Percentiles rank a stretch among this genome's conserved stretches.
Conservation (phyloP, 176 grass and related monocot genomes). For the Zoysia japonica region DNA sequence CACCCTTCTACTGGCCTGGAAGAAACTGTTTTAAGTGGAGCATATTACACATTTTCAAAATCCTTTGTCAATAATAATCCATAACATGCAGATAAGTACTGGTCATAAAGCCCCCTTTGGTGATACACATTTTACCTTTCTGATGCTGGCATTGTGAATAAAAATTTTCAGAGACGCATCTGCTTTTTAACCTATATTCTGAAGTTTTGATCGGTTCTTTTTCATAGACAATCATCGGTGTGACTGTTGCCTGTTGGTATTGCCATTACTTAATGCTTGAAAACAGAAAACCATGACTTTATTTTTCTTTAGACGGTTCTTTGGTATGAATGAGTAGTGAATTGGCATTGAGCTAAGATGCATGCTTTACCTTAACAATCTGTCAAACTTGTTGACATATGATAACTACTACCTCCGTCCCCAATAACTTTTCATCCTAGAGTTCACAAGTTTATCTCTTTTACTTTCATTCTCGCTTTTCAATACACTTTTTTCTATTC, state of each 20-base stretch:
- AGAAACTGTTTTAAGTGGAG: not conserved
- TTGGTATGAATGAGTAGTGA: not conserved
- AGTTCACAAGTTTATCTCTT: too few species aligned
- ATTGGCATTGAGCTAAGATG: not conserved
- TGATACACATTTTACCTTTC: not conserved
- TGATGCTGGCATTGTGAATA: not conserved
- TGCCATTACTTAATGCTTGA: not conserved
- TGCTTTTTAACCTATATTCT: not conserved
- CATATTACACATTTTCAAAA: not conserved
- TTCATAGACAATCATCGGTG: not conserved
- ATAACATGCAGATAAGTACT: not conserved
- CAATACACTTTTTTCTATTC: too few species aligned
- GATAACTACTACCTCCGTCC: not conserved
- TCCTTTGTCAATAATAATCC: not conserved
- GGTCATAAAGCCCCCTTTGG: not conserved
- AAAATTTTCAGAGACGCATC: not conserved
- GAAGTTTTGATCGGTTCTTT: not conserved
- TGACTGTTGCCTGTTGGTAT: not conserved
- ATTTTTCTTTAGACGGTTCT: not conserved
- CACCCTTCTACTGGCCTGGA: conserved; percentile 3
- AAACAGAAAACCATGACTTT: not conserved
- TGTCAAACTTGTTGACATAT: conserved; percentile 8
- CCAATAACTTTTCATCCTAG: too few species aligned
- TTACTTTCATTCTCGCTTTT: too few species aligned
- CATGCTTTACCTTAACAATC: not conserved